Percentiles rank a stretch among this genome's conserved stretches.
These are phyloP conservation scores for Colletotrichum sp. DNA, from an alignment of 2,329 filamentous ascomycete genomes.

Conservation along the genomic window DNA sequence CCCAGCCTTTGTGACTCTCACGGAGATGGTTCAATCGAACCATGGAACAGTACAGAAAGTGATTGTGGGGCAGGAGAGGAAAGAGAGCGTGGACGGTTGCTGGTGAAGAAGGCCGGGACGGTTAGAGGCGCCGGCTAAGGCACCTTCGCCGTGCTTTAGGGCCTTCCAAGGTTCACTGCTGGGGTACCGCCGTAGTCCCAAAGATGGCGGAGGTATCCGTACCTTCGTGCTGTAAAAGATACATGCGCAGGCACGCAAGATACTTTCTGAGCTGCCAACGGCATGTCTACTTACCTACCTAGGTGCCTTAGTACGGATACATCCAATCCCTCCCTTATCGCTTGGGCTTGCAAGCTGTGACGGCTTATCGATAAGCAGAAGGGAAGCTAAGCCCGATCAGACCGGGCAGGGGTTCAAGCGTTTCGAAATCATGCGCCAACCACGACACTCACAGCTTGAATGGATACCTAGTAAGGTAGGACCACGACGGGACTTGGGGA, in stretches of 20 bases:
- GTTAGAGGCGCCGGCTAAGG: not conserved
- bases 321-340: not conserved
- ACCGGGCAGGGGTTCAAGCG: not conserved
- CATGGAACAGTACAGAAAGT: not conserved
- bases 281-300: not conserved
- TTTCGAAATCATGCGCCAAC: conserved; percentile 2
- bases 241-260: not conserved
- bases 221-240: not conserved
- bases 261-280: not conserved
- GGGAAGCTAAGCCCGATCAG: not conserved
- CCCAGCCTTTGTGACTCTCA: not conserved
- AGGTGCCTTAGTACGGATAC: not conserved
- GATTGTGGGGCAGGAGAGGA: not conserved
- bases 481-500: not conserved
- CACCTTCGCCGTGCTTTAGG: not conserved
- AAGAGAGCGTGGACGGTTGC: not conserved
- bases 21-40: not conserved
- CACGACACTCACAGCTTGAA: not conserved
- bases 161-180: too few relatives aligned
- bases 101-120: not conserved
- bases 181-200: too few relatives aligned
- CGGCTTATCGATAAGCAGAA: conserved; percentile 12
- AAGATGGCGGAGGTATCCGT: not conserved
- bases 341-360: not conserved
- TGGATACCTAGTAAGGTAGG: not conserved